Evolutionary conservation across 495 filamentous ascomycete genomes (phyloP).

Genomic region (Cenococcum geophilum): DNA sequence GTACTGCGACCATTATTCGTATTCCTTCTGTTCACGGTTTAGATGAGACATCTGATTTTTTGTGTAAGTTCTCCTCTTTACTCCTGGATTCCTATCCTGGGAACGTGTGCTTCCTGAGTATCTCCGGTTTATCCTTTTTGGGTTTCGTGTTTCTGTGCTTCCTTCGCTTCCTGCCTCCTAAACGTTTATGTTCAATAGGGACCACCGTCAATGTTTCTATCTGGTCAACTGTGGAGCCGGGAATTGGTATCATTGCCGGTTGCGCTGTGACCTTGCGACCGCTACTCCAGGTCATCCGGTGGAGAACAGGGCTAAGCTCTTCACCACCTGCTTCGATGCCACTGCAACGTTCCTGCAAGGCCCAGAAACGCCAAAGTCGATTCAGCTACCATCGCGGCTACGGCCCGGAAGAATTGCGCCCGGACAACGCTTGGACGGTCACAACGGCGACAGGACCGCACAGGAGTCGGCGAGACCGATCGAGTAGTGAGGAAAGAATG

Average conservation of each 20-base stretch:
- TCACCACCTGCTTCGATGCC: conserved; percentile 1
- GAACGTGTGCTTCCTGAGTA: background rate
- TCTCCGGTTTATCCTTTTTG: no score
- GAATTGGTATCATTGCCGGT: conserved; percentile 37
- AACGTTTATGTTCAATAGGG: conserved; percentile 9
- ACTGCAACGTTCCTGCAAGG: background rate
- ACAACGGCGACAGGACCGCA: conserved; percentile 10
- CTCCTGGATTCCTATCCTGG: background rate
- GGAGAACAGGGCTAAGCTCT: conserved; percentile 4
- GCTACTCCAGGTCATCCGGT: conserved; percentile 23
- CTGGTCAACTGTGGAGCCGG: conserved; percentile 35
- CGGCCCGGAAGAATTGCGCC: conserved; percentile 8
- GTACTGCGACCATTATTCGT: conserved; percentile 40
- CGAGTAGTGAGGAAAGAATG: conserved; percentile 5
- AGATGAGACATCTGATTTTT: conserved; percentile 32
- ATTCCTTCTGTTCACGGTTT: conserved; percentile 39
- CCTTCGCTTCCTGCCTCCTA: background rate
- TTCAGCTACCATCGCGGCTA: background rate
- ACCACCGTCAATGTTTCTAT: conserved; percentile 33
- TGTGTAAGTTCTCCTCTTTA: conserved; percentile 23
- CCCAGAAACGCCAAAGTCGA: background rate
- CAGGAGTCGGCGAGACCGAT: background rate
- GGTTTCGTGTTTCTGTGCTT: background rate
- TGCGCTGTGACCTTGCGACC: conserved; percentile 34
- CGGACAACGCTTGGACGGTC: conserved; percentile 1